These are phyloP conservation scores for Wallacemonas collosoma DNA, from an alignment of 208 protist genomes.

Conservation along the genomic window DNA sequence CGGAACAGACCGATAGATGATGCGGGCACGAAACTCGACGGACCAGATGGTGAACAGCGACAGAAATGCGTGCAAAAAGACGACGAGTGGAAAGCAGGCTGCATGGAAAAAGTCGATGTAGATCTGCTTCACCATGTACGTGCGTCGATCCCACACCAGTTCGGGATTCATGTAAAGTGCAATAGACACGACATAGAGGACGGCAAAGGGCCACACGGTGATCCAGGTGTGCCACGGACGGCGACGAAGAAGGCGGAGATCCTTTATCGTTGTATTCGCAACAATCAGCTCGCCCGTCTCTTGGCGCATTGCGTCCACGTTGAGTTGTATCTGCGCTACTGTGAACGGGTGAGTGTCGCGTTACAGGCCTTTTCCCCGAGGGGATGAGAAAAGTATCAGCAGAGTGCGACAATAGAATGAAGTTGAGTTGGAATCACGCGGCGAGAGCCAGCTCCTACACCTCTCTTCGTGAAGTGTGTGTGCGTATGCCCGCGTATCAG, in stretches of 20 bases:
- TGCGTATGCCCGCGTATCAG: too few relatives aligned
- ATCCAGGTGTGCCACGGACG: constrained; percentile 80
- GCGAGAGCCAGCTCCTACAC: too few relatives aligned
- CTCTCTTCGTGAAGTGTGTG: too few relatives aligned
- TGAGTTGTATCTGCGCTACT: background rate
- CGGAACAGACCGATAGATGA: constrained; percentile 58
- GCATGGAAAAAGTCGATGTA: constrained; percentile 94
- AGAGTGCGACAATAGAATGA: too few relatives aligned
- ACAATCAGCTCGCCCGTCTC: constrained; percentile 45
- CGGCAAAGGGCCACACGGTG: constrained; percentile 83
- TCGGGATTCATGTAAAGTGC: constrained; percentile 79
- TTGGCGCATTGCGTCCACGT: constrained; percentile 16
- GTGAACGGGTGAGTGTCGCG: background rate
- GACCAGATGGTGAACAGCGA: constrained; percentile 92
- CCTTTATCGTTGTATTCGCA: constrained; percentile 74
- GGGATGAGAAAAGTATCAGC: too few relatives aligned
- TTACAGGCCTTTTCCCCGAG: background rate
- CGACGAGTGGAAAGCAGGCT: constrained; percentile 71
- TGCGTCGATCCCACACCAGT: constrained; percentile 84
- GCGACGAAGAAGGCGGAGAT: constrained; percentile 58
- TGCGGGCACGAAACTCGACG: constrained; percentile 71
- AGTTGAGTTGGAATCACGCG: too few relatives aligned
- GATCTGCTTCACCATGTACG: constrained; percentile 83
- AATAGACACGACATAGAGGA: constrained; percentile 66
- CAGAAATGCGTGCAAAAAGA: constrained; percentile 86